Evolutionary conservation across 768 basidiomycete species (phyloP), one percentile per base, ranked within the genome.

Genomic region (Leccinum aurantiacum): DNA sequence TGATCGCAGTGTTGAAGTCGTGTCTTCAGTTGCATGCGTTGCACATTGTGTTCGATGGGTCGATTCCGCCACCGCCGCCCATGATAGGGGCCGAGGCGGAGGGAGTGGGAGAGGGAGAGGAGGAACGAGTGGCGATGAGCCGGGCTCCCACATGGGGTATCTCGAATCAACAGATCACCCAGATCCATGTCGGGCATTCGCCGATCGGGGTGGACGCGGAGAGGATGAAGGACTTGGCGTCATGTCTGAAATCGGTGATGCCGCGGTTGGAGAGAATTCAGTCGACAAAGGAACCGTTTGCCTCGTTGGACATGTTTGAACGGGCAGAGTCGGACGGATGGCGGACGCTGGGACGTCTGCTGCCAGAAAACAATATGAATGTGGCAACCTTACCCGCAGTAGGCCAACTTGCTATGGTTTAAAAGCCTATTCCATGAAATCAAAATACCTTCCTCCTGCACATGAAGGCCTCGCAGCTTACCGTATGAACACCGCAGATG

Each of bases 21-120:
- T 68, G 67, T 54, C 59, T 56, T 11, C 33, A 14, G 3, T 53
- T 68, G n/a, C 46, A 59, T 6, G 55, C 49, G n/a, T 13, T 68
- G 37, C 60, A 59, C 10, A 52, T 68, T 9, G 52, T 57, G 25
- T 68, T 68, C 31, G 60, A 68, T 25, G 67, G 60, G 31, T 51
- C 60, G 22, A 48, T 58, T 17, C 56, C 47, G 10, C 62, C 62
- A 4, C 62, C 56, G 3, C 35, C 15, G 8, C 48, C 53, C 5
- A 11, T 1, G 59, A 37, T 17, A 13, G 9, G 6, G 22, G 13
- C 33, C 19, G 48, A 41, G 14, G 35, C 41, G 13, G 31, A 31
- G 31, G 31, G 31, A 31, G 31, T 31, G 31, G 31, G 4, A 31
- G 48, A 17, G 9, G 27, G 14, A 22, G 19, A 27, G 46, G 7